Percentiles rank a stretch among this genome's conserved stretches.
Conservation (phyloP, 108 stramenopile species). For the Cyclostephanos tholiformis region DNA sequence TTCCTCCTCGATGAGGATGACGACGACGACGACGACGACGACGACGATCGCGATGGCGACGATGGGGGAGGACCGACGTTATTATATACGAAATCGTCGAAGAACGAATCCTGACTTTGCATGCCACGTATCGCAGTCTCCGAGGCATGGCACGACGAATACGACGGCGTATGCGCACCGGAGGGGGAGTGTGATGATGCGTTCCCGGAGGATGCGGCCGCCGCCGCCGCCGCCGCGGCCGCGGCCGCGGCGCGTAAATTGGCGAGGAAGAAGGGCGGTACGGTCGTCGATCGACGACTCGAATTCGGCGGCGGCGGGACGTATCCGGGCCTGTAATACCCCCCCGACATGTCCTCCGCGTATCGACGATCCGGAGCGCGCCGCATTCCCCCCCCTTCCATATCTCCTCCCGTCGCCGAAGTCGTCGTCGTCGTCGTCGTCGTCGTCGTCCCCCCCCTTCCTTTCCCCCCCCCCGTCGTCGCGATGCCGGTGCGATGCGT, state of each 20-base stretch:
- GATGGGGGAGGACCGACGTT: neutral
- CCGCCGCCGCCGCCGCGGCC: neutral
- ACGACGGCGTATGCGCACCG: too few relatives aligned
- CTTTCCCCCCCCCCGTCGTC: neutral
- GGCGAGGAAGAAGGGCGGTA: too few relatives aligned
- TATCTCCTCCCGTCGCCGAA: neutral
- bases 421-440: neutral
- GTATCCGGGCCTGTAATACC: constrained; percentile 38
- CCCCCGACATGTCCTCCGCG: constrained; percentile 38
- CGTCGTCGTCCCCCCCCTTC: neutral
- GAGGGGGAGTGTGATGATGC: too few relatives aligned
- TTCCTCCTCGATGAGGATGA: neutral
- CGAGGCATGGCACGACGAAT: neutral
- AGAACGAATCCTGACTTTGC: constrained; percentile 32
- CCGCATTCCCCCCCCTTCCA: neutral
- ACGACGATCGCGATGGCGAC: too few relatives aligned
- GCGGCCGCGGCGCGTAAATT: neutral
- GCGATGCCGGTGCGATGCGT: too few relatives aligned
- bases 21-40: neutral
- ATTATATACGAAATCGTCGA: constrained; percentile 36
- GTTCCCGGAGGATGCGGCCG: too few relatives aligned
- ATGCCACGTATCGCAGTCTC: neutral
- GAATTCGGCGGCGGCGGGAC: neutral
- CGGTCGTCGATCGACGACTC: constrained; percentile 2
- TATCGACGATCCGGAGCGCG: constrained; percentile 16